A percentile compares a stretch with the other conserved stretches of the same genome.
phyloP scores from a whole-genome alignment of 2,329 filamentous ascomycete species.

The Epichloe coenophiala region DNA sequence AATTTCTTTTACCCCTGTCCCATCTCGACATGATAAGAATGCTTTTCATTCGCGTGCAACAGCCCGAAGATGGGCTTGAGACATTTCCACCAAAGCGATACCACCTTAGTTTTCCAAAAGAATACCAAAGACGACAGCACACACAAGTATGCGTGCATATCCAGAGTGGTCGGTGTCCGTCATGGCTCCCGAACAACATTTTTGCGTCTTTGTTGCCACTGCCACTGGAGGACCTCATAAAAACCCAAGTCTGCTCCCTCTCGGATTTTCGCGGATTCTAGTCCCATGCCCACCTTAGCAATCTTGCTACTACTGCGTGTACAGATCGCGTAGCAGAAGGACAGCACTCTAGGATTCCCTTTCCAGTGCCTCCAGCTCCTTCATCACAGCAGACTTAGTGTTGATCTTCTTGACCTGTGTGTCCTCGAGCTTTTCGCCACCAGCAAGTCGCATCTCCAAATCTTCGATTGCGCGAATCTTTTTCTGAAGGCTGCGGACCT shows the following conservation, averaged over 20 bases:
- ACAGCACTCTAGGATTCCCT: conserved; percentile 10
- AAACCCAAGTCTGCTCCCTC: neutral
- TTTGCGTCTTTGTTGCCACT: neutral
- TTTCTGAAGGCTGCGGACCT: conserved; percentile 84
- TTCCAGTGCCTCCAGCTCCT: conserved; percentile 57
- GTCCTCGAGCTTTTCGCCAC: conserved; percentile 92
- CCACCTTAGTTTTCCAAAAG: neutral
- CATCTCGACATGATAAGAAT: neutral
- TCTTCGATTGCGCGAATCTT: conserved; percentile 98
- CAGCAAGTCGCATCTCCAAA: conserved; percentile 88
- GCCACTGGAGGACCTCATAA: neutral
- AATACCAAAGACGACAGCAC: neutral
- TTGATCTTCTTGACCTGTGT: conserved; percentile 98
- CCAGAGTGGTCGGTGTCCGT: neutral
- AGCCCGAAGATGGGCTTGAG: neutral
- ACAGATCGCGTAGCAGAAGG: neutral
- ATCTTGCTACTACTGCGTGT: neutral
- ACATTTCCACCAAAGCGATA: neutral
- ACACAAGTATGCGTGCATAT: neutral
- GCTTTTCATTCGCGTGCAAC: neutral
- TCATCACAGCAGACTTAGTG: conserved; percentile 71
- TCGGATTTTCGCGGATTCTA: neutral
- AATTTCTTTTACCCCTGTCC: too few relatives aligned
- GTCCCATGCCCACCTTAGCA: neutral
- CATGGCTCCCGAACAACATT: neutral